Base-by-base conservation (phyloP, 768 basidiomycete species). In the Pisolithus sp. region DNA sequence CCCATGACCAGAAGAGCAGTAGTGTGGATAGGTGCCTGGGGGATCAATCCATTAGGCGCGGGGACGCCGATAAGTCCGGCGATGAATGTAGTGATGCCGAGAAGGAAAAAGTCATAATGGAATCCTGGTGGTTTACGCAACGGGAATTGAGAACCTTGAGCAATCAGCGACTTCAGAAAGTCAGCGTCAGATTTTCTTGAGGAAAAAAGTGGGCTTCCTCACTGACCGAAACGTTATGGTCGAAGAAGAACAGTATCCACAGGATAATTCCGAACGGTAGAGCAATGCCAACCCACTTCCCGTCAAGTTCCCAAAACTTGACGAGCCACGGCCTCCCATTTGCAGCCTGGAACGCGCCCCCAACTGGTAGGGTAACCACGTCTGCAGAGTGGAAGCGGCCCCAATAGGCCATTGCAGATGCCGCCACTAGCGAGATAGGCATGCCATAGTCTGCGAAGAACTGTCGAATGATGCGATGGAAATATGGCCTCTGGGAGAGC, bases 211-310 rank as follows among this genome's bases (percentile, higher is more conserved):
- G 8, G 5, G 31, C 44, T 10, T 30, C 28, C 50, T 9, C 8
- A 13, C 86, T 59, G 64, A 90, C 89, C 44, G 91, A 93, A 49
- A 93, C 89, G 59, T 94, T 94, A 57, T 93, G 89, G 57, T 97
- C 93, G 58, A 96, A 96, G 74, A 93, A 93, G 71, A 97, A 95
- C 41, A 96, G 71, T 21, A 95, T 79, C 82, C 89, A 96, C 5
- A 98, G 73, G 20, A 93, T 73, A 39, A 93, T 67, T 2, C 93
- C 94, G 60, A 96, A 96, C 0, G 93, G 93, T 40, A 93, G 73
- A 0, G 93, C 89, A 26, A 91, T 83, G 10, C 85, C 89, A 3
- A 94, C 85, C 88, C 91, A 96, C 69, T 89, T 90, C 0, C 78
- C 83, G 18, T 88, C 85, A 3, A 96, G 73, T 55, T 92, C 70